Base-by-base conservation (phyloP, 305 asterid genomes). In the Plantago lanceolata region DNA sequence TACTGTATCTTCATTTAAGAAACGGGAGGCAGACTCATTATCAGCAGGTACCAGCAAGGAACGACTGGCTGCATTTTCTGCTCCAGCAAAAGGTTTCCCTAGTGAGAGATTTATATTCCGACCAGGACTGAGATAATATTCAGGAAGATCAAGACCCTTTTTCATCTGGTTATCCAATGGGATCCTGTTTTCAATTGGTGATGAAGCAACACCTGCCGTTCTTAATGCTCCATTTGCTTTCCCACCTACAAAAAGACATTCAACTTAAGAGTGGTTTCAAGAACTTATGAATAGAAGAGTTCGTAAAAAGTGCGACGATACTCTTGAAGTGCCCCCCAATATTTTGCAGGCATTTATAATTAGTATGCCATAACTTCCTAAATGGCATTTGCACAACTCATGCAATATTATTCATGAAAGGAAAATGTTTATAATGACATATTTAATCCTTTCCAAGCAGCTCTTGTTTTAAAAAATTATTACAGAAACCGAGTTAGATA, bases 21-120 rank as follows among this genome's bases (percentile, higher is more conserved):
- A 71, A 62, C 72, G 72, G 40, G 89, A 73, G 29, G 79, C 66
- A n/a, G 81, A 43, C 54, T 85, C 88, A 60, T 69, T 67, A 59
- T 75, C 84, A 71, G 75, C 78, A 64, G 78, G 80, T 49, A 74
- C 73, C 8, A 84, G 90, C 81, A 85, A 83, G 74, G 93, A 85
- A 63, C 68, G 84, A 45, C 83, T 77, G 47, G 16, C 47, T 54
- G 77, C 77, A 78, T 84, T 78, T 69, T 81, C 84, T 14, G 82
- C 75, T 69, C 83, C 47, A 11, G 16, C 82, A 63, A 77, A 64
- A 48, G 71, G 83, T 68, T 76, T 79, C 63, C 85, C 86, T 35
- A 78, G 56, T 15, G 74, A 62, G 61, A 19, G 57, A 75, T 81
- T 81, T 66, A 61, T 78, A 64, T 83, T 75, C 68, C 70, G 83